These are phyloP conservation scores for Cichorium intybus DNA, from an alignment of 140 eudicot genomes.

Conservation along the genomic window DNA sequence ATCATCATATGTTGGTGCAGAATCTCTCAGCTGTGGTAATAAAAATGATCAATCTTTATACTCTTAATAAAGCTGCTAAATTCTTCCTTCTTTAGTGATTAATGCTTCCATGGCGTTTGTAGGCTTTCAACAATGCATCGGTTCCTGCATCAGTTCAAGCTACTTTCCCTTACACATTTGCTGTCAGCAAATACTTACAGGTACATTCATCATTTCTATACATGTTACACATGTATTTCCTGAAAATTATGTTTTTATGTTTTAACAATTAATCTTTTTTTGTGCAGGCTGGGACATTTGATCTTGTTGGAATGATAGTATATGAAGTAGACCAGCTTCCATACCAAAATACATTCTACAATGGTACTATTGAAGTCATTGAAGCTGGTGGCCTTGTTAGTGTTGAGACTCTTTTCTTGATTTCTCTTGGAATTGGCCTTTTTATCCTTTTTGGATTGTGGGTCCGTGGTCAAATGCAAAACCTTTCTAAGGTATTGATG, in stretches of 20 bases:
- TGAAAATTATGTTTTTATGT: background rate
- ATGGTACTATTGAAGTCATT: constrained; percentile 52
- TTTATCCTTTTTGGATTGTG: constrained; percentile 41
- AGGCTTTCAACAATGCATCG: constrained; percentile 85
- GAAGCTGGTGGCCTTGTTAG: constrained; percentile 48
- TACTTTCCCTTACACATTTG: constrained; percentile 77
- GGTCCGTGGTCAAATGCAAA: constrained; percentile 38
- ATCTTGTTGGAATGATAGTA: background rate
- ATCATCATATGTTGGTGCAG: constrained; percentile 56
- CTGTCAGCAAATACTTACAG: constrained; percentile 94
- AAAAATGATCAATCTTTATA: background rate
- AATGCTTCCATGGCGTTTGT: background rate
- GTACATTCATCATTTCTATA: constrained; percentile 20
- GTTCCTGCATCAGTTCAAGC: constrained; percentile 92
- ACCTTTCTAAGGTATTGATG: constrained; percentile 41
- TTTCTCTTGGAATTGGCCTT: constrained; percentile 44
- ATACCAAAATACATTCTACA: constrained; percentile 17
- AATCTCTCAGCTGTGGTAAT: constrained; percentile 41
- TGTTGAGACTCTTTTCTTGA: constrained; percentile 49
- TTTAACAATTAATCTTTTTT: background rate
- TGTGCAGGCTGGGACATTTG: background rate
- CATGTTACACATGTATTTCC: constrained; percentile 3
- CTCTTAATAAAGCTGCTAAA: background rate
- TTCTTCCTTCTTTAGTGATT: background rate
- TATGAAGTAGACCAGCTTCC: background rate